Evolutionary conservation across 2,329 filamentous ascomycete species (phyloP).

Genomic region (Venturia oleaginea): DNA sequence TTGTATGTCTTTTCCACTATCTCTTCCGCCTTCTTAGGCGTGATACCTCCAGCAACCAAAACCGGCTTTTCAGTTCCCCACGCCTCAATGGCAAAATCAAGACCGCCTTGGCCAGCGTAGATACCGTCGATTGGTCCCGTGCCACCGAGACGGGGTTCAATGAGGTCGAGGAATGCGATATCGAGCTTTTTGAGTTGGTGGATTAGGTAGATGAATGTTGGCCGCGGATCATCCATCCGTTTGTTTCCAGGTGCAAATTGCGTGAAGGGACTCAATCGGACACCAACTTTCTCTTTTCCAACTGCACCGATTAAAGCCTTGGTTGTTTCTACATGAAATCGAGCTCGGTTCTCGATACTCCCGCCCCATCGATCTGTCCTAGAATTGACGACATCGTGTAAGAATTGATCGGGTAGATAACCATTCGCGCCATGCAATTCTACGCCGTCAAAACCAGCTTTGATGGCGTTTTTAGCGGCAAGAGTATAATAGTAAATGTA

Average conservation of each 20-base stretch:
- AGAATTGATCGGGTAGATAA: slow-evolving; percentile 56
- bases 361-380: slow-evolving; percentile 43
- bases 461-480: slow-evolving; percentile 37
- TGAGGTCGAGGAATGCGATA: slow-evolving; percentile 52
- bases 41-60: slow-evolving; percentile 35
- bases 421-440: slow-evolving; percentile 36
- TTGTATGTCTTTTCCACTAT: slow-evolving; percentile 31
- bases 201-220: slow-evolving; percentile 54
- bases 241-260: slow-evolving; percentile 48
- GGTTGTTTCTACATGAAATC: slow-evolving; percentile 46
- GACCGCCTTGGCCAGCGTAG: slow-evolving; percentile 26
- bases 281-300: slow-evolving; percentile 45
- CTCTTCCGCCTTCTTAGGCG: slow-evolving; percentile 30
- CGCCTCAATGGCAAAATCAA: slow-evolving; percentile 12
- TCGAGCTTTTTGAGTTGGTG: slow-evolving; percentile 41
- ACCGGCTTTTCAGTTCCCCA: slow-evolving; percentile 19
- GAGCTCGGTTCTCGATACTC: slow-evolving; percentile 39
- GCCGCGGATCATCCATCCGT: slow-evolving; percentile 52
- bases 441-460: slow-evolving; percentile 50
- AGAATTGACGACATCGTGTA: slow-evolving; percentile 48
- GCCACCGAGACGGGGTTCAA: slow-evolving; percentile 50
- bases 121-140: slow-evolving; percentile 23
- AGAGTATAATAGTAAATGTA: slow-evolving; percentile 30
- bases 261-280: slow-evolving; percentile 53
- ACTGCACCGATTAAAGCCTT: slow-evolving; percentile 42